A percentile compares a stretch with the other conserved stretches of the same genome.
Evolutionary conservation across 2,329 filamentous ascomycete genomes (phyloP).

Genomic region (Aspergillus tanneri): DNA sequence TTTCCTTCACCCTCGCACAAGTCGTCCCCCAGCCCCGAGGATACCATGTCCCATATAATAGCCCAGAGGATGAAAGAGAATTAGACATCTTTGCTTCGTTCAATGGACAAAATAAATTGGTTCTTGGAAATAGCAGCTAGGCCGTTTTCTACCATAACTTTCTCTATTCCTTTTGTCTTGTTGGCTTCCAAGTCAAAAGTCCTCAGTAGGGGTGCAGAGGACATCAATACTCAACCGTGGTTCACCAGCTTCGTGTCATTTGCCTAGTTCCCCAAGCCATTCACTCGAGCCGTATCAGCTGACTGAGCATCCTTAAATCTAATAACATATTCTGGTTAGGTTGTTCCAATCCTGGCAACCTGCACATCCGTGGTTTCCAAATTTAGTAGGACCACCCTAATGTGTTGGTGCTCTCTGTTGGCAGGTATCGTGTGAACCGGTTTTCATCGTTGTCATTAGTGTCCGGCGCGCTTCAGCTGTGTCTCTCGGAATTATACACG

Average conservation of each 20-base stretch:
- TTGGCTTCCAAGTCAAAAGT: conserved; percentile 13
- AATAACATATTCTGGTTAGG: conserved; percentile 25
- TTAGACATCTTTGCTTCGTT: too few relatives aligned
- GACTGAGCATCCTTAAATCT: conserved; percentile 22
- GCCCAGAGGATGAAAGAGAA: too few relatives aligned
- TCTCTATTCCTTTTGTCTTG: conserved; percentile 16
- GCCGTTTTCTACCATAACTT: too few relatives aligned
- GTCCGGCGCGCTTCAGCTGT: too few relatives aligned
- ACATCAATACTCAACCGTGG: conserved; percentile 21
- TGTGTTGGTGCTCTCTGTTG: background rate
- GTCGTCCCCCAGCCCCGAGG: too few relatives aligned
- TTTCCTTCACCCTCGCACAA: too few relatives aligned
- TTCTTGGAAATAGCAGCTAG: too few relatives aligned
- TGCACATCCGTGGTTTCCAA: conserved; percentile 14
- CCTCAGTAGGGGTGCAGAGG: conserved; percentile 21
- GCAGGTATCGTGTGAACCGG: background rate
- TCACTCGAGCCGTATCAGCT: conserved; percentile 20
- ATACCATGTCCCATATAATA: too few relatives aligned
- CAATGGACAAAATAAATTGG: too few relatives aligned
- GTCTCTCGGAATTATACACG: too few relatives aligned
- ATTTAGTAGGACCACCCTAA: background rate
- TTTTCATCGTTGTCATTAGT: background rate
- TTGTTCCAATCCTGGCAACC: conserved; percentile 19
- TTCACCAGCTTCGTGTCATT: conserved; percentile 22
- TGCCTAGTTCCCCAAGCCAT: conserved; percentile 22